These are phyloP conservation scores for Tricholoma sp. DNA, from an alignment of 768 basidiomycete genomes.

Conservation along the genomic window DNA sequence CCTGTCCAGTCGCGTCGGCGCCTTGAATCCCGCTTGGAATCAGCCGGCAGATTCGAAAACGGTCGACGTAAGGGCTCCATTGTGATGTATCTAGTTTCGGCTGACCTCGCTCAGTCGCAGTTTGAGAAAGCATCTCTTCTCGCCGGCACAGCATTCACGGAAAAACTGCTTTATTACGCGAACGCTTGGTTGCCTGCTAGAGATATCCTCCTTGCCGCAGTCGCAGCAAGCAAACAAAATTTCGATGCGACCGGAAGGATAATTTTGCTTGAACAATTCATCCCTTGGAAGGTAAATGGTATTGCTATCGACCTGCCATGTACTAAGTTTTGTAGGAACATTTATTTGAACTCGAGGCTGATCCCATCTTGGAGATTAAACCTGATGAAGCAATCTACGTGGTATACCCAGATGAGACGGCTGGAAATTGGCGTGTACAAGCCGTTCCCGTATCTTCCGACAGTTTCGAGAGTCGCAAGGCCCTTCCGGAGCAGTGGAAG, in stretches of 20 bases:
- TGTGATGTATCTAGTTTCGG: not conserved
- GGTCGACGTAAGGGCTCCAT: constrained; percentile 58
- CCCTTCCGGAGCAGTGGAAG: constrained; percentile 90
- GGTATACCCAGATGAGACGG: constrained; percentile 82
- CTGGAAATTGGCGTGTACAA: constrained; percentile 83
- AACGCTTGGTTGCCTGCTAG: constrained; percentile 93
- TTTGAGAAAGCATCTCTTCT: constrained; percentile 80
- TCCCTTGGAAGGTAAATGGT: constrained; percentile 78
- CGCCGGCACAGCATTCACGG: constrained; percentile 82
- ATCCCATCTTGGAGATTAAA: constrained; percentile 36
- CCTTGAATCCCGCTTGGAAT: constrained; percentile 93
- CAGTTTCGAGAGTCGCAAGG: constrained; percentile 88
- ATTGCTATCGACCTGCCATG: not conserved
- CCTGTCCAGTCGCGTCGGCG: constrained; percentile 75
- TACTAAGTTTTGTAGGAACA: constrained; percentile 50
- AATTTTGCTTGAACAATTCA: constrained; percentile 72
- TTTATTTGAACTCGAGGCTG: constrained; percentile 79
- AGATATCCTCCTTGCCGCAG: constrained; percentile 60
- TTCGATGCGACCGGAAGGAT: constrained; percentile 74
- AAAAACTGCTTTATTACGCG: constrained; percentile 73
- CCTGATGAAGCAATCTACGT: constrained; percentile 70
- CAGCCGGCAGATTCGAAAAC: constrained; percentile 58
- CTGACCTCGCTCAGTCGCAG: constrained; percentile 39
- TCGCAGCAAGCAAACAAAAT: constrained; percentile 47
- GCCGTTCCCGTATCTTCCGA: constrained; percentile 80